phyloP scores from a whole-genome alignment of 2,329 filamentous ascomycete species.

The Penicillium digitatum region DNA sequence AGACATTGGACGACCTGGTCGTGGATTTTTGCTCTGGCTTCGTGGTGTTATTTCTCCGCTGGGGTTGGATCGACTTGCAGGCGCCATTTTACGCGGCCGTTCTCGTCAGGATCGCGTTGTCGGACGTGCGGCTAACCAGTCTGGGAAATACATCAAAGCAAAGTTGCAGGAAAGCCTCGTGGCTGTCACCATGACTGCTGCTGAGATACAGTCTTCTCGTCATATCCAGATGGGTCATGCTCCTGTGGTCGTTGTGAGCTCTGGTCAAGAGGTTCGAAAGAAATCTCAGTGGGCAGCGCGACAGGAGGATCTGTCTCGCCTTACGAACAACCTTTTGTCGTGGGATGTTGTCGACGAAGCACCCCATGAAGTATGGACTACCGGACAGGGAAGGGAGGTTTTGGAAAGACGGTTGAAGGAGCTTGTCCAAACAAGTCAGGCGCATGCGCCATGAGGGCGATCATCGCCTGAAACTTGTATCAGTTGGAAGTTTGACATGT shows the following conservation, averaged over 20 bases:
- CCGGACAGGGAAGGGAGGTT: slow-evolving; percentile 63
- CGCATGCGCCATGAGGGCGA: not conserved
- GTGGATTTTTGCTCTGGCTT: slow-evolving; percentile 82
- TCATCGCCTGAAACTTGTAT: not conserved
- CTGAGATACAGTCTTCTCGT: slow-evolving; percentile 73
- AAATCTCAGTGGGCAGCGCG: slow-evolving; percentile 74
- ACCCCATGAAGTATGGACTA: slow-evolving; percentile 82
- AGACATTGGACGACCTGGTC: slow-evolving; percentile 60
- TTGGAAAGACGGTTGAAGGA: slow-evolving; percentile 76
- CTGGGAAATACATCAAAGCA: slow-evolving; percentile 79
- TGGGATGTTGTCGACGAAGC: slow-evolving; percentile 88
- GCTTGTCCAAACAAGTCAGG: slow-evolving; percentile 49
- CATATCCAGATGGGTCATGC: slow-evolving; percentile 74
- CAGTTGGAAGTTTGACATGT: not conserved
- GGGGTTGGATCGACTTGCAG: slow-evolving; percentile 73
- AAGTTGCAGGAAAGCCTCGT: slow-evolving; percentile 91
- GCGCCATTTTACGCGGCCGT: slow-evolving; percentile 76
- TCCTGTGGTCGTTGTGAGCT: slow-evolving; percentile 76
- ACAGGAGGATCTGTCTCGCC: slow-evolving; percentile 74
- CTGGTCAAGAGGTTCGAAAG: slow-evolving; percentile 64
- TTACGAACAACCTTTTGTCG: slow-evolving; percentile 71
- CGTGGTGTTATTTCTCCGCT: slow-evolving; percentile 82
- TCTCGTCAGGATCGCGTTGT: slow-evolving; percentile 79
- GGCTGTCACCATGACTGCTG: slow-evolving; percentile 75
- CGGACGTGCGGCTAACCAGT: slow-evolving; percentile 72